A percentile compares a stretch with the other conserved stretches of the same genome.
Evolutionary conservation across 2,329 filamentous ascomycete species (phyloP).

Genomic region (Colletotrichum higginsianum): DNA sequence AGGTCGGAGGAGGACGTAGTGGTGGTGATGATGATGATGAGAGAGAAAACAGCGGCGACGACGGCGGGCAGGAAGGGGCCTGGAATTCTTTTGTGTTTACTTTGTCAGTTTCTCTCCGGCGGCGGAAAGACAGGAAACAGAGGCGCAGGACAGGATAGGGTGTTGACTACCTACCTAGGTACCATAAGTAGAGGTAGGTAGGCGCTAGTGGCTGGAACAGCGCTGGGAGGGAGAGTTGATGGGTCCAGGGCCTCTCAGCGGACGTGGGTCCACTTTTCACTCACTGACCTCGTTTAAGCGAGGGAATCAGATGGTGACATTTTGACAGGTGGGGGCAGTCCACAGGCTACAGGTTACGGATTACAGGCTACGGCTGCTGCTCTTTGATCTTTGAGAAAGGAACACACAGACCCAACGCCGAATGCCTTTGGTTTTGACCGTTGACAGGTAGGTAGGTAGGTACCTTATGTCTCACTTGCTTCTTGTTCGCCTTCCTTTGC

Average conservation of each 20-base stretch:
- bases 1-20: constrained; percentile 15
- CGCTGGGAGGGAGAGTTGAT: background rate
- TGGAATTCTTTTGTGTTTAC: constrained; percentile 42
- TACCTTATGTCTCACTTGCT: background rate
- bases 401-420: constrained; percentile 10
- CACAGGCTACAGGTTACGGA: no score
- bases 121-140: background rate
- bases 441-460: no score
- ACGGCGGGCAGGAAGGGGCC: constrained; percentile 19
- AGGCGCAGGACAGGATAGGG: background rate
- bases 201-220: constrained; percentile 23
- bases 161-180: background rate
- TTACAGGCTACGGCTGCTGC: background rate
- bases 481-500: background rate
- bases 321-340: constrained; percentile 11
- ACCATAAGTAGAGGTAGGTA: constrained; percentile 9
- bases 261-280: constrained; percentile 9
- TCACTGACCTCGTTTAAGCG: constrained; percentile 27
- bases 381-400: background rate
- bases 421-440: background rate
- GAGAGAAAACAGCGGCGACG: constrained; percentile 27
- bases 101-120: constrained; percentile 36
- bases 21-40: constrained; percentile 16
- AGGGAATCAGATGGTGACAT: constrained; percentile 34
- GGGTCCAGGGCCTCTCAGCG: background rate